Evolutionary conservation across 176 grass and related monocot genomes (phyloP).

Genomic region (Musa acuminata): DNA sequence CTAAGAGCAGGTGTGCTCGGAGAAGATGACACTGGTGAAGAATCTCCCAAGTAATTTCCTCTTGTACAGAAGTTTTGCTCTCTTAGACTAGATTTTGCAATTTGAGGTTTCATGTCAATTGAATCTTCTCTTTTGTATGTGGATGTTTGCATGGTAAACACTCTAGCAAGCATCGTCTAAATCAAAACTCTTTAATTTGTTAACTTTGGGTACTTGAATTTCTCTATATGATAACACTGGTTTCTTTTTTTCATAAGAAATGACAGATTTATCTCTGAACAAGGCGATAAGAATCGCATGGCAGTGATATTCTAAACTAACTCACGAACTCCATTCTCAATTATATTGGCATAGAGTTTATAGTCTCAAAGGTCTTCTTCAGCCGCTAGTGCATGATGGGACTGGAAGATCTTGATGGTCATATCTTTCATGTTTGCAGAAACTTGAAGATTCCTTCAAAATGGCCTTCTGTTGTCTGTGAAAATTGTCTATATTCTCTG

Average conservation of each 20-base stretch:
- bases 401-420: background rate
- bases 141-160: too few species aligned
- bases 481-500: constrained; percentile 89
- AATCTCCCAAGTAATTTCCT: constrained; percentile 52
- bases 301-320: background rate
- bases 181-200: background rate
- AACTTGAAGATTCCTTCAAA: constrained; percentile 89
- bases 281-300: background rate
- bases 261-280: background rate
- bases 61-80: background rate
- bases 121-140: background rate
- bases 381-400: background rate
- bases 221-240: background rate
- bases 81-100: background rate
- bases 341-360: background rate
- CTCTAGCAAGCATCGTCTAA: background rate
- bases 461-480: constrained; percentile 77
- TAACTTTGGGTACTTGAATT: background rate
- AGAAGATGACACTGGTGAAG: constrained; percentile 84
- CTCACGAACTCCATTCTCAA: background rate
- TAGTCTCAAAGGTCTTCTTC: background rate
- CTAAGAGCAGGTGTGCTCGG: constrained; percentile 80
- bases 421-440: constrained; percentile 21
- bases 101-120: background rate
- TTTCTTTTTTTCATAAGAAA: background rate